phyloP scores from a whole-genome alignment of 176 grass and related monocot species.

The Puccinellia tenuiflora region DNA sequence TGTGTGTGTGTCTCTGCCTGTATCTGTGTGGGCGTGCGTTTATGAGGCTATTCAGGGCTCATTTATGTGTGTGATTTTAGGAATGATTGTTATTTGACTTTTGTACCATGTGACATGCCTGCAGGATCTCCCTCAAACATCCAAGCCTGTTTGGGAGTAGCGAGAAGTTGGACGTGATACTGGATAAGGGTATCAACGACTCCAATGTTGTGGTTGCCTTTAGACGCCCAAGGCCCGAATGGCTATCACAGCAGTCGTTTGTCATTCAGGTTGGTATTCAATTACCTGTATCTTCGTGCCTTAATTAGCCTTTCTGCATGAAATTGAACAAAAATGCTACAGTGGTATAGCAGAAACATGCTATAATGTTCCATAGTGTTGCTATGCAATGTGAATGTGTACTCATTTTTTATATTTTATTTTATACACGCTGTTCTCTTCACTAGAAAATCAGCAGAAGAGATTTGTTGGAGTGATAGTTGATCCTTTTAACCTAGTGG shows the following conservation, averaged over 20 bases:
- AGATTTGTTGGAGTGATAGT: background rate
- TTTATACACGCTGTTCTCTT: background rate
- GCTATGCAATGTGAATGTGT: background rate
- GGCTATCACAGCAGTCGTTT: slow-evolving; percentile 75
- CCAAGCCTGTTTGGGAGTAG: slow-evolving; percentile 73
- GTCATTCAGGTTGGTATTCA: slow-evolving; percentile 59
- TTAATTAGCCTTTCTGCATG: background rate
- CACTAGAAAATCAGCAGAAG: background rate
- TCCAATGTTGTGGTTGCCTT: slow-evolving; percentile 72
- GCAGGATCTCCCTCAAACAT: slow-evolving; percentile 79
- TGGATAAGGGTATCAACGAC: slow-evolving; percentile 88
- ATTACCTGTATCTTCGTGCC: background rate
- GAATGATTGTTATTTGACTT: background rate
- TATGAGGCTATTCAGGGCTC: background rate
- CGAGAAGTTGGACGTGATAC: slow-evolving; percentile 84
- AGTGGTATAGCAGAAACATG: background rate
- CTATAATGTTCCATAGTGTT: background rate
- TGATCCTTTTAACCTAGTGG: background rate
- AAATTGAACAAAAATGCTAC: background rate
- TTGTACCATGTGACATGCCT: background rate
- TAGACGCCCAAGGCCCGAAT: slow-evolving; percentile 64
- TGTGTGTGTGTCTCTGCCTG: background rate
- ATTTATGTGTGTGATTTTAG: background rate
- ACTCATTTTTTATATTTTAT: background rate
- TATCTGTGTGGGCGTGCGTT: background rate